phyloP scores from a whole-genome alignment of 2,329 filamentous ascomycete genomes.

The Hirsutella minnesotensis region DNA sequence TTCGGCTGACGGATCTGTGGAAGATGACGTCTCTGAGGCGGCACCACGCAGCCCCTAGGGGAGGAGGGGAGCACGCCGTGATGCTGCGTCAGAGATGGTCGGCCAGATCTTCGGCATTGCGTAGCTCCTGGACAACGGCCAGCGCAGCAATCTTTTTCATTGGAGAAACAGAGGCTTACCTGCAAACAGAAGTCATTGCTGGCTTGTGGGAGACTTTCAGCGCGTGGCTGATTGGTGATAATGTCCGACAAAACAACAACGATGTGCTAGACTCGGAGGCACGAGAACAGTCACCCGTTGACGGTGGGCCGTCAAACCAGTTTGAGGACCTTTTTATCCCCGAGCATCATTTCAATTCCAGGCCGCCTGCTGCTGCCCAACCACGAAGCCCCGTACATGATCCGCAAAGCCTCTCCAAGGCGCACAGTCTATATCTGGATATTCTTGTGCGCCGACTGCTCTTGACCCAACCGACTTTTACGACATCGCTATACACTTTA shows the following conservation, averaged over 20 bases:
- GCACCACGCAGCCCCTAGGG: slow-evolving; percentile 59
- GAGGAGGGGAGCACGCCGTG: slow-evolving; percentile 47
- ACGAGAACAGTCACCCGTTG: slow-evolving; percentile 9
- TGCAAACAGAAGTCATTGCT: slow-evolving; percentile 80
- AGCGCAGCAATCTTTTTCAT: slow-evolving; percentile 82
- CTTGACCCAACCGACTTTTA: slow-evolving; percentile 52
- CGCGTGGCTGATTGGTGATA: slow-evolving; percentile 51
- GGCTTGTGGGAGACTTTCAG: slow-evolving; percentile 73
- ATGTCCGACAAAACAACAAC: slow-evolving; percentile 14
- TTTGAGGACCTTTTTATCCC: slow-evolving; percentile 1
- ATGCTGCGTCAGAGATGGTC: slow-evolving; percentile 53
- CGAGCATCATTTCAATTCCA: neutral
- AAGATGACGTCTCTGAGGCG: slow-evolving; percentile 68
- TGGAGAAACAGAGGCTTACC: slow-evolving; percentile 74
- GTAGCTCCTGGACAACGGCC: slow-evolving; percentile 81
- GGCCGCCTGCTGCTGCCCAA: neutral
- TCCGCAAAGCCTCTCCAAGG: slow-evolving; percentile 70
- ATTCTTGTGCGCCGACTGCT: slow-evolving; percentile 56
- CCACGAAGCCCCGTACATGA: slow-evolving; percentile 43
- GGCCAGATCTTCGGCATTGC: slow-evolving; percentile 53
- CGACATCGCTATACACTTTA: slow-evolving; percentile 51
- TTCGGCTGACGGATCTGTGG: slow-evolving; percentile 78
- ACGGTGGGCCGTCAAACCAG: neutral
- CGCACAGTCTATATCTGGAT: slow-evolving; percentile 66
- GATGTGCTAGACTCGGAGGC: slow-evolving; percentile 10